A percentile compares a stretch with the other conserved stretches of the same genome.
These are phyloP conservation scores for Pythium diclinum DNA, from an alignment of 352 stramenopile species.

Conservation along the genomic window DNA sequence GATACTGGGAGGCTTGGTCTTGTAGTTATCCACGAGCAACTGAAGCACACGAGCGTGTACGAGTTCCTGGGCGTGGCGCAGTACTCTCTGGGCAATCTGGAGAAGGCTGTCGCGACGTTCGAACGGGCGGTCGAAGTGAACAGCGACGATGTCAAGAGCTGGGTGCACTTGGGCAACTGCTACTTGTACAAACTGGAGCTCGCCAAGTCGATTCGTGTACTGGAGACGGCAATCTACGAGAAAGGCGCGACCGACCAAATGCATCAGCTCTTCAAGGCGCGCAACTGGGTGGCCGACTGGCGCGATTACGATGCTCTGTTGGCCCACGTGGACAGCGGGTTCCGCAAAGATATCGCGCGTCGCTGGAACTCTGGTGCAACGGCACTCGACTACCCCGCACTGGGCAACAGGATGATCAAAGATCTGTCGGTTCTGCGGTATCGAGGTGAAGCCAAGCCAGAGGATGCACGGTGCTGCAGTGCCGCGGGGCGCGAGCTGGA, in stretches of 20 bases:
- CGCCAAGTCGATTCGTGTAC: slow-evolving; percentile 35
- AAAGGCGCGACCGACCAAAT: slow-evolving; percentile 35
- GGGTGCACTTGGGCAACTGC: slow-evolving; percentile 68
- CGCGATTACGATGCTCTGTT: slow-evolving; percentile 48
- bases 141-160: slow-evolving; percentile 42
- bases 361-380: slow-evolving; percentile 22
- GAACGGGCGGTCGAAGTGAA: slow-evolving; percentile 50
- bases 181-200: slow-evolving; percentile 59
- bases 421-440: slow-evolving; percentile 6
- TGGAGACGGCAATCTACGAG: slow-evolving; percentile 48
- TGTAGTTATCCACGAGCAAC: slow-evolving; percentile 1
- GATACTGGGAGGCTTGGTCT: background rate
- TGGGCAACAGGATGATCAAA: slow-evolving; percentile 32
- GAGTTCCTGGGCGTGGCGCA: slow-evolving; percentile 69
- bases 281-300: slow-evolving; percentile 73
- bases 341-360: slow-evolving; percentile 27
- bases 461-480: slow-evolving; percentile 10
- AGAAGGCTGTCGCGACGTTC: slow-evolving; percentile 59
- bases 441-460: background rate
- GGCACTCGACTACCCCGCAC: slow-evolving; percentile 48
- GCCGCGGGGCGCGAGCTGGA: background rate
- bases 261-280: slow-evolving; percentile 55
- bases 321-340: slow-evolving; percentile 28
- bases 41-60: slow-evolving; percentile 45
- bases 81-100: slow-evolving; percentile 62